Evolutionary conservation across 139 green algal genomes (phyloP).

Genomic region (Chlamydomonas incerta): DNA sequence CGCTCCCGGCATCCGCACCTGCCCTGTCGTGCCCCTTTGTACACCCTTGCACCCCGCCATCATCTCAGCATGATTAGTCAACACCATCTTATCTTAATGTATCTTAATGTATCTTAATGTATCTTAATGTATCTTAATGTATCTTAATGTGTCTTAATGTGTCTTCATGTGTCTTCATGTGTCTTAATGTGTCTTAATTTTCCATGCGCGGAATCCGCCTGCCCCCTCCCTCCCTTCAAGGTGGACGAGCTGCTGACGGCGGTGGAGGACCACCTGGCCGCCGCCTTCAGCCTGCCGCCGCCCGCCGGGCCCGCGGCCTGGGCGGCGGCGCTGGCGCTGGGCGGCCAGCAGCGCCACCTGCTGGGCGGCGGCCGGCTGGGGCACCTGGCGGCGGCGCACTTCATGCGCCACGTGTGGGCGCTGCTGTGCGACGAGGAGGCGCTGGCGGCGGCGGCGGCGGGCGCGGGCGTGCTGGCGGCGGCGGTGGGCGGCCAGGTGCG

Average conservation of each 20-base stretch:
- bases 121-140: too few relatives aligned
- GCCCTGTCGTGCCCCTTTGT: too few relatives aligned
- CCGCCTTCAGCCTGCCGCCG: conserved; percentile 1
- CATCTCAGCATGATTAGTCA: too few relatives aligned
- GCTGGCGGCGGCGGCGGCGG: neutral
- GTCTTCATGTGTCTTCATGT: too few relatives aligned
- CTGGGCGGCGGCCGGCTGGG: neutral
- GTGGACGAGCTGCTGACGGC: conserved; percentile 33
- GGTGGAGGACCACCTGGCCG: conserved; percentile 24
- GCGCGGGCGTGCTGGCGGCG: neutral
- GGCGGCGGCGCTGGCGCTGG: conserved; percentile 7
- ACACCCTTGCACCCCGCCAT: too few relatives aligned
- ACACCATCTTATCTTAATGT: too few relatives aligned
- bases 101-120: too few relatives aligned
- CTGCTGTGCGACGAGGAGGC: conserved; percentile 14
- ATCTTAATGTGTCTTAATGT: too few relatives aligned
- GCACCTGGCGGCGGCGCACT: neutral
- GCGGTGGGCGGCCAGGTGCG: conserved; percentile 30
- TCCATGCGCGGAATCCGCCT: too few relatives aligned
- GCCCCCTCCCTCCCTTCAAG: neutral
- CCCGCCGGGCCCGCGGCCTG: conserved; percentile 1
- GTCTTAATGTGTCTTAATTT: too few relatives aligned
- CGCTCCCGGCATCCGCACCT: too few relatives aligned
- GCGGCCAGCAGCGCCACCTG: neutral
- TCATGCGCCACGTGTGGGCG: conserved; percentile 11